Conservation (phyloP, 108 stramenopile species). For the Nannochloropsis gaditana region DNA sequence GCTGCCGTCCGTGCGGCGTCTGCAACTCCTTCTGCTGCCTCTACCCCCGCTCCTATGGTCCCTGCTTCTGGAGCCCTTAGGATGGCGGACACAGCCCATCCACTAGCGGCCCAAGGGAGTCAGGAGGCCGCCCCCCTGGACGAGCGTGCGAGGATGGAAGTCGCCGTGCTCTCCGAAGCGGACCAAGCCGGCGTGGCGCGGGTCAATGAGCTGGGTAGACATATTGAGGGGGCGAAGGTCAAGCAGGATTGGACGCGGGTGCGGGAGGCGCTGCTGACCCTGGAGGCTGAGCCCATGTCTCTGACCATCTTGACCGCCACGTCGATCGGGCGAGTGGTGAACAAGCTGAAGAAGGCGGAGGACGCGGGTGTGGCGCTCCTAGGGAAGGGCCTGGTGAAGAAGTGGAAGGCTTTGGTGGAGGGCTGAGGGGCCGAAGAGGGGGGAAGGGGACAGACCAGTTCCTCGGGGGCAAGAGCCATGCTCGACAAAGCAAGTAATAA, state of each 20-base stretch:
- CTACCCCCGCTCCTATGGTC: not conserved
- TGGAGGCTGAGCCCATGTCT: not conserved
- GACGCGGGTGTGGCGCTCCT: not conserved
- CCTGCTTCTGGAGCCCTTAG: not conserved
- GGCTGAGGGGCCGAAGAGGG: not conserved
- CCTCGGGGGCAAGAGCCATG: too few relatives aligned
- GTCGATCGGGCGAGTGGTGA: not conserved
- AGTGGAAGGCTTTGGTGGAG: not conserved
- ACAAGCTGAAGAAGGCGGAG: slow-evolving; percentile 20
- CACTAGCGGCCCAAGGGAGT: not conserved
- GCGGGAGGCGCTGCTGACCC: not conserved
- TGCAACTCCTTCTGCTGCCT: not conserved
- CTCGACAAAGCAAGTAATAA: too few relatives aligned
- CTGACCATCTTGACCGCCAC: not conserved
- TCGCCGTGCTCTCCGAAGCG: not conserved
- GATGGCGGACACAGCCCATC: not conserved
- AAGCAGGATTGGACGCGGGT: not conserved
- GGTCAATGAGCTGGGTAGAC: not conserved
- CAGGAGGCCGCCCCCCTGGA: too few relatives aligned
- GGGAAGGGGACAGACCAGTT: not conserved
- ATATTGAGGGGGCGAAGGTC: not conserved
- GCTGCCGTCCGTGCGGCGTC: not conserved
- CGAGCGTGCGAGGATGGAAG: not conserved
- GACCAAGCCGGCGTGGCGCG: not conserved
- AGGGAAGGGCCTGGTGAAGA: not conserved